Base-by-base conservation (phyloP, 257 asterid species). In the Lycium barbarum region DNA sequence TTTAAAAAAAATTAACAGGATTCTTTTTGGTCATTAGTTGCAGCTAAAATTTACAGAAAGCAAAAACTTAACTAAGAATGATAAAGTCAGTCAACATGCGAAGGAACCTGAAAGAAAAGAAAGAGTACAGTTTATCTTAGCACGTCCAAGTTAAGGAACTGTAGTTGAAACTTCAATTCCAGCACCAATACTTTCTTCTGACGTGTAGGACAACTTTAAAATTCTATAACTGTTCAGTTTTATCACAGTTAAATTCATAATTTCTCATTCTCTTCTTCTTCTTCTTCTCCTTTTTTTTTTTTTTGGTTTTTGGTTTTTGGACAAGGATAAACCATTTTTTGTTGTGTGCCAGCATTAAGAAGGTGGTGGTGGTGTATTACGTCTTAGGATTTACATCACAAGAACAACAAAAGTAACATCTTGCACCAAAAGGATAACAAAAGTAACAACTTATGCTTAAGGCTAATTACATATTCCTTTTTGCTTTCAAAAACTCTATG, bases 1-100 rank as follows among this genome's bases (percentile, higher is more conserved):
- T 49, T 74, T 74, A 7, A 51, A 76, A 49, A 49, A 49, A 22
- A 0, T 51, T 26, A 76, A 76, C 61, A 76, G 63, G 45, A 65
- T 49, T 26, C 33, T 3, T 49, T 49, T 51, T 0, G 62, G 22
- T 51, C 51, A 45, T 22, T 74, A 13, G 13, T 33, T 74, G 62
- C 62, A 74, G 81, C 81, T 49, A 74, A 74, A 74, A 22, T 49
- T 45, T 49, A 74, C 61, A 74, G 81, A 74, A 12, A 74, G 20
- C 43, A 74, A 74, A 1, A 22, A 22, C 22, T 22, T 22, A 74
- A 76, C 63, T 76, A 51, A 14, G 63, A 51, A 22, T 76, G 45
- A 76, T 53, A 76, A 51, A 12, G 38, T 51, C 33, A 76, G 81
- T 26, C 63, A 76, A 51, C 45, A 49, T 14, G 63, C 26, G 62